phyloP scores from a whole-genome alignment of 108 stramenopile genomes.

The Discostella stelligeroides region DNA sequence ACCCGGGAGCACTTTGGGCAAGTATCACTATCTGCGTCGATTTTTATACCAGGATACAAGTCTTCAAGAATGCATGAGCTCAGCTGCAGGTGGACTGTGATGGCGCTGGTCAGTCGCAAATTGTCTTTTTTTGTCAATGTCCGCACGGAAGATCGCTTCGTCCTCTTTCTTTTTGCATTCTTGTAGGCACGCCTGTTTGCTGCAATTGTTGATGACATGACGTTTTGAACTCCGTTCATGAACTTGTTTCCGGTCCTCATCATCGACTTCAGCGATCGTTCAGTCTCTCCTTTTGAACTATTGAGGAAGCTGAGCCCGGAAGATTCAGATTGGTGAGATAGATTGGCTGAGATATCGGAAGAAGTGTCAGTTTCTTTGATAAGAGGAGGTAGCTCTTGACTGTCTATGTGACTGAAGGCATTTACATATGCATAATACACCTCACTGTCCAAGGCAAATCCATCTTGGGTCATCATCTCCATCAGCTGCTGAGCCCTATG shows the following conservation, averaged over 20 bases:
- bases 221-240: slow-evolving; percentile 30
- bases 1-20: slow-evolving; percentile 78
- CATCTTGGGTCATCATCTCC: slow-evolving; percentile 80
- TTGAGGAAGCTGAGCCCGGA: slow-evolving; percentile 19
- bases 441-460: slow-evolving; percentile 67
- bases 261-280: slow-evolving; percentile 18
- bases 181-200: slow-evolving; percentile 34
- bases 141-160: slow-evolving; percentile 25
- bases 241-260: slow-evolving; percentile 2
- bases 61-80: slow-evolving; percentile 79
- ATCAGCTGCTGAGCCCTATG: slow-evolving; percentile 74
- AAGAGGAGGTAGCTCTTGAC: slow-evolving; percentile 12
- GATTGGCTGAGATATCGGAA: slow-evolving; percentile 37
- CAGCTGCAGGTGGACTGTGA: slow-evolving; percentile 67
- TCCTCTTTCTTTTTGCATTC: slow-evolving; percentile 28
- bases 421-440: slow-evolving; percentile 69
- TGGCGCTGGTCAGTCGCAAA: slow-evolving; percentile 34
- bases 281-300: slow-evolving; percentile 7
- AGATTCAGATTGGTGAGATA: slow-evolving; percentile 27
- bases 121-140: slow-evolving; percentile 43
- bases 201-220: slow-evolving; percentile 36
- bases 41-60: slow-evolving; percentile 73
- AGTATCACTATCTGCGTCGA: slow-evolving; percentile 68
- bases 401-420: slow-evolving; percentile 61
- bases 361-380: slow-evolving; percentile 14